Evolutionary conservation across 2,329 filamentous ascomycete genomes (phyloP).

Genomic region (Blastomyces emzantsi): DNA sequence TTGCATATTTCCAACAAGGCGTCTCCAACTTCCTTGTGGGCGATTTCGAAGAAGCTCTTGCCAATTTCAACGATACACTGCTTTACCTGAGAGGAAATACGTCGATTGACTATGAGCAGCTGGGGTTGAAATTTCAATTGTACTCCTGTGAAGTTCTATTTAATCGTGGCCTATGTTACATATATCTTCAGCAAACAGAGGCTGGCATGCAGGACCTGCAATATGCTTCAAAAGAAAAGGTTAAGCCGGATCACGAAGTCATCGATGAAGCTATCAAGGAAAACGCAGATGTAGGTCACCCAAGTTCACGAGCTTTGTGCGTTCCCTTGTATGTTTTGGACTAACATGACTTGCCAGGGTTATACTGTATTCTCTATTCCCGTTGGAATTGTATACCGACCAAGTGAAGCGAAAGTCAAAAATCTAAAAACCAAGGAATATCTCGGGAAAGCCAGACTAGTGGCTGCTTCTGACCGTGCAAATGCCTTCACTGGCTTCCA

Average conservation of each 20-base stretch:
- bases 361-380: slow-evolving; percentile 99
- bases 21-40: slow-evolving; percentile 96
- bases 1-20: slow-evolving; percentile 96
- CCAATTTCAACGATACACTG: slow-evolving; percentile 97
- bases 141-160: slow-evolving; percentile 98
- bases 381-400: slow-evolving; percentile 87
- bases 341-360: slow-evolving; percentile 47
- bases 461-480: slow-evolving; percentile 72
- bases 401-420: slow-evolving; percentile 95
- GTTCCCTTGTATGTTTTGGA: not conserved
- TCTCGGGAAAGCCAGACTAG: slow-evolving; percentile 85
- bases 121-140: slow-evolving; percentile 90
- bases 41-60: slow-evolving; percentile 93
- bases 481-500: slow-evolving; percentile 78
- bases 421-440: slow-evolving; percentile 98
- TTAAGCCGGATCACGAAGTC: slow-evolving; percentile 91
- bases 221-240: slow-evolving; percentile 91
- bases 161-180: slow-evolving; percentile 94
- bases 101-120: slow-evolving; percentile 94
- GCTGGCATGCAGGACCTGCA: slow-evolving; percentile 82
- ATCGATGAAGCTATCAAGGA: slow-evolving; percentile 96
- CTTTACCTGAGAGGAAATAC: slow-evolving; percentile 92
- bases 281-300: slow-evolving; percentile 65
- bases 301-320: not conserved
- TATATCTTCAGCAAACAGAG: slow-evolving; percentile 87